Evolutionary conservation across 768 basidiomycete species (phyloP).

Genomic region (Mycena rosella): DNA sequence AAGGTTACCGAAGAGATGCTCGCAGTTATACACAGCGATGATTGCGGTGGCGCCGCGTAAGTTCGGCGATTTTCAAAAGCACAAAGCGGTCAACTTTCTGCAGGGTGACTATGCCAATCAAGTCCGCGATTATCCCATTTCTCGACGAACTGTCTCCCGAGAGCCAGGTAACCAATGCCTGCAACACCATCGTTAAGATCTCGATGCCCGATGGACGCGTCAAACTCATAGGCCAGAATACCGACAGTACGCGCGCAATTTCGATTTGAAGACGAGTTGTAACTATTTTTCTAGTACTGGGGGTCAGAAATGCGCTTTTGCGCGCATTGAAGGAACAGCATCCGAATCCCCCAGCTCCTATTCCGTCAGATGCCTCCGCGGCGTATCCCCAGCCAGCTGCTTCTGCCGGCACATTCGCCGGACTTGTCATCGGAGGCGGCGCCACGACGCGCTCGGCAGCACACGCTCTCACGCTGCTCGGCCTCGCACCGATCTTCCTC

Average conservation of each 20-base stretch:
- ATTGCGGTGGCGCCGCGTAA: conserved; percentile 51
- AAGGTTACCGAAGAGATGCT: conserved; percentile 48
- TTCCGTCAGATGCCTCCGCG: conserved; percentile 39
- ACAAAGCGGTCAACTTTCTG: not conserved
- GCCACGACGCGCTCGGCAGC: conserved; percentile 54
- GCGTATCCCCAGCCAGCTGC: conserved; percentile 15
- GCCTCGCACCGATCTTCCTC: conserved; percentile 63
- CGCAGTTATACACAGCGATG: conserved; percentile 37
- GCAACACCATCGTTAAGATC: conserved; percentile 54
- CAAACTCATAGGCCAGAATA: conserved; percentile 52
- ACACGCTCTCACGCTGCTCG: conserved; percentile 62
- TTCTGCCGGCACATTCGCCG: conserved; percentile 36
- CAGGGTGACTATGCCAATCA: conserved; percentile 55
- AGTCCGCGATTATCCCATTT: conserved; percentile 48
- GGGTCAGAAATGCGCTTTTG: conserved; percentile 50
- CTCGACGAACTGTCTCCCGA: conserved; percentile 50
- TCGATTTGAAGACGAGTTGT: not conserved
- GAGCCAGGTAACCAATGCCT: conserved; percentile 46
- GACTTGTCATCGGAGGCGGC: conserved; percentile 54
- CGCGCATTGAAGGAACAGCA: conserved; percentile 44
- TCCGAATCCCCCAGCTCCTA: conserved; percentile 26
- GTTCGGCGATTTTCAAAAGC: conserved; percentile 4
- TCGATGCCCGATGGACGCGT: conserved; percentile 37
- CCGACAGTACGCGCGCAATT: conserved; percentile 44
- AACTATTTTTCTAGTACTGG: conserved; percentile 43